Percentiles rank a stretch among this genome's conserved stretches.
phyloP scores from a whole-genome alignment of 2,329 filamentous ascomycete genomes.

The Moelleriella libera region DNA sequence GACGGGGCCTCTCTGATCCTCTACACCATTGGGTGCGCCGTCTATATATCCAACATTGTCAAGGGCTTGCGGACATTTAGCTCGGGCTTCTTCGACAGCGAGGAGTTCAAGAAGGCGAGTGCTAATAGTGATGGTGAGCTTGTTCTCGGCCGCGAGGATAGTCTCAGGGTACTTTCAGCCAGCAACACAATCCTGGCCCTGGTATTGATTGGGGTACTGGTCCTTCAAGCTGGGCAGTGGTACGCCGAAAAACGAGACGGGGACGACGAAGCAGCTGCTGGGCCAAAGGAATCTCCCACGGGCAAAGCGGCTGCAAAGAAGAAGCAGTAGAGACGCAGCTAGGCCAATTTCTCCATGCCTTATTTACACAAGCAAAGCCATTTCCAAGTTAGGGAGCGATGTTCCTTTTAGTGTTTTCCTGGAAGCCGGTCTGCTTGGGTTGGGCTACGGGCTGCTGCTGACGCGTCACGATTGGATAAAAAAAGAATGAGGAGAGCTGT shows the following conservation, averaged over 20 bases:
- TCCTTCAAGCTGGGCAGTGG: conserved; percentile 94
- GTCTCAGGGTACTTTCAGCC: conserved; percentile 75
- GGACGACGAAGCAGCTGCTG: conserved; percentile 59
- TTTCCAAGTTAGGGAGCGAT: too few relatives aligned
- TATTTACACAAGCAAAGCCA: too few relatives aligned
- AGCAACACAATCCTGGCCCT: conserved; percentile 94
- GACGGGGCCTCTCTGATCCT: conserved; percentile 69
- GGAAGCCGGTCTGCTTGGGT: too few relatives aligned
- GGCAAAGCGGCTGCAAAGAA: conserved; percentile 19
- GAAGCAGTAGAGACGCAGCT: conserved; percentile 16
- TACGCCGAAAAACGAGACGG: conserved; percentile 91
- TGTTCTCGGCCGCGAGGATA: conserved; percentile 73
- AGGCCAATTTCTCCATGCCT: background rate
- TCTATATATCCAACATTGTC: conserved; percentile 93
- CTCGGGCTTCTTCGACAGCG: conserved; percentile 45
- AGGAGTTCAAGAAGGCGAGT: conserved; percentile 22
- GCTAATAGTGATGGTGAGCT: conserved; percentile 42
- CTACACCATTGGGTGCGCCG: conserved; percentile 75
- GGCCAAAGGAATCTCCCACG: conserved; percentile 17
- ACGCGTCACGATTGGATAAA: too few relatives aligned
- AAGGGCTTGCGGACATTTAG: conserved; percentile 82
- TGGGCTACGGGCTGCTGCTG: too few relatives aligned
- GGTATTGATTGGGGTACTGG: conserved; percentile 79
- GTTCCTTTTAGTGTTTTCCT: too few relatives aligned
- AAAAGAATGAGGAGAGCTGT: too few relatives aligned